Evolutionary conservation across 176 grass and related monocot genomes (phyloP).

Genomic region (Hyparrhenia diplandra): DNA sequence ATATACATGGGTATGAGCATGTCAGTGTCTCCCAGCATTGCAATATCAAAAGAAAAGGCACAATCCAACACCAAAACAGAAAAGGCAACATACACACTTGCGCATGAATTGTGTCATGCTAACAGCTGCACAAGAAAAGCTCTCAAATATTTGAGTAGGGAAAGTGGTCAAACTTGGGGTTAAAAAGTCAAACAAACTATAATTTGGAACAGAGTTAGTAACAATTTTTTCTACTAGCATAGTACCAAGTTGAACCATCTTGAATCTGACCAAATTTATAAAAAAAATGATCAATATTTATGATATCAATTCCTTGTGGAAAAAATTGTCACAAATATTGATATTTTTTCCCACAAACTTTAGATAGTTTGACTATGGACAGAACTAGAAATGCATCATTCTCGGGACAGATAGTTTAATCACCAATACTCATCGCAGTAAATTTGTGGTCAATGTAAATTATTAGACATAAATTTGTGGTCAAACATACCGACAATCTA

Average conservation of each 20-base stretch:
- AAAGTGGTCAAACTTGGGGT: no score
- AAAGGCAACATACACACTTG: no score
- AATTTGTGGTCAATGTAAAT: constrained; percentile 9
- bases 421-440: not conserved
- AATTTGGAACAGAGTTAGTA: no score
- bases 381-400: not conserved
- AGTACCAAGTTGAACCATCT: not conserved
- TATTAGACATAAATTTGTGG: constrained; percentile 4
- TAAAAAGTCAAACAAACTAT: no score
- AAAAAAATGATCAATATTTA: not conserved
- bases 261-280: not conserved
- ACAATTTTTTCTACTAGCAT: not conserved
- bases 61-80: not conserved
- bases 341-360: not conserved
- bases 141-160: no score
- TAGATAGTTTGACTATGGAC: not conserved
- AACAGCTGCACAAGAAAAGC: no score
- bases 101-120: no score
- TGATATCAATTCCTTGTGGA: not conserved
- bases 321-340: not conserved
- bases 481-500: constrained; percentile 74
- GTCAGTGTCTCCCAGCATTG: not conserved
- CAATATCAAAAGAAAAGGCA: not conserved
- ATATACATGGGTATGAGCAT: not conserved
- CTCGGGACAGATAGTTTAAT: not conserved